These are phyloP conservation scores for Berkeleyomyces rouxiae DNA, from an alignment of 2,329 filamentous ascomycete genomes.

Conservation along the genomic window DNA sequence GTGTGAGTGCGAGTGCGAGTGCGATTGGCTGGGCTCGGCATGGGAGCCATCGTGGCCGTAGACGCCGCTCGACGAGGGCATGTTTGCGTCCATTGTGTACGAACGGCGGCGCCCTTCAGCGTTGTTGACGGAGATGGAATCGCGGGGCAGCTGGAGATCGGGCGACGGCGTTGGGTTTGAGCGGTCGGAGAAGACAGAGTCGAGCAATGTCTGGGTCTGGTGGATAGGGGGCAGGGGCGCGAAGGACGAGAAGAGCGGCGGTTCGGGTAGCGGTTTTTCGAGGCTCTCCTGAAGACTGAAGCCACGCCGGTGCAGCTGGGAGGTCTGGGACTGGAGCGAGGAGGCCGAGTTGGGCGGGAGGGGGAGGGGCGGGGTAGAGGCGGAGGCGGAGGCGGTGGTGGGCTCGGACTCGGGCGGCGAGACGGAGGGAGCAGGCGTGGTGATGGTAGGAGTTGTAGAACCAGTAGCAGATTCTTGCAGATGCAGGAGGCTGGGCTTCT, in stretches of 20 bases:
- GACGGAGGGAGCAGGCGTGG: not conserved
- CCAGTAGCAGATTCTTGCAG: constrained; percentile 23
- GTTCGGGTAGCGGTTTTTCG: constrained; percentile 37
- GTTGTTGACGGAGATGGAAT: not conserved
- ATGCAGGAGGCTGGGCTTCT: constrained; percentile 17
- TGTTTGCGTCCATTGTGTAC: constrained; percentile 11
- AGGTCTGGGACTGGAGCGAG: not conserved
- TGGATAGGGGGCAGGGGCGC: constrained; percentile 14
- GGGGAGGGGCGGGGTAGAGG: constrained; percentile 9
- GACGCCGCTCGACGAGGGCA: constrained; percentile 8
- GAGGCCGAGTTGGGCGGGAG: constrained; percentile 15
- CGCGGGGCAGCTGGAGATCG: not conserved
- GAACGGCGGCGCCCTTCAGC: constrained; percentile 3
- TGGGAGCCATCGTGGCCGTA: constrained; percentile 12
- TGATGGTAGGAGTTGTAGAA: constrained; percentile 21
- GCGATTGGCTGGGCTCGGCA: constrained; percentile 19
- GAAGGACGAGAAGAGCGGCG: constrained; percentile 24
- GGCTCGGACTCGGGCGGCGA: constrained; percentile 6
- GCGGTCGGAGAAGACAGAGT: not conserved
- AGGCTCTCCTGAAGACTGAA: constrained; percentile 40
- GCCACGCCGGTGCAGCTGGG: constrained; percentile 21
- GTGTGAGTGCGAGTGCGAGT: constrained; percentile 20
- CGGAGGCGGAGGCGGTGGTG: constrained; percentile 12
- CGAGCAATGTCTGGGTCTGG: constrained; percentile 6
- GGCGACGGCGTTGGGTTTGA: constrained; percentile 18